These are phyloP conservation scores for Setomelanomma holmii DNA, from an alignment of 2,329 filamentous ascomycete species.

Conservation along the genomic window DNA sequence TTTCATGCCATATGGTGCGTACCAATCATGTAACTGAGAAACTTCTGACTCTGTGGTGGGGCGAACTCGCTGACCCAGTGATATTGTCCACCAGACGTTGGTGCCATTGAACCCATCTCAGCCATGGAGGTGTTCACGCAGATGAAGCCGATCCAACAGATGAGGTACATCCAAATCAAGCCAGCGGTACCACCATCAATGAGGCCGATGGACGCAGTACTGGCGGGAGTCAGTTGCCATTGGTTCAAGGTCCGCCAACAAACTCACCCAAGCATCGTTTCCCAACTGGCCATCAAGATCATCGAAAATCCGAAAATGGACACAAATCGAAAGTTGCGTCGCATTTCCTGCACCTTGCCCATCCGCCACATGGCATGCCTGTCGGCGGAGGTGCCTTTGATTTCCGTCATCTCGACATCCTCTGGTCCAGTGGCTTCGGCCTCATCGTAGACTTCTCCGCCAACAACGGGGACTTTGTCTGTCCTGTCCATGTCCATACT, in stretches of 20 bases:
- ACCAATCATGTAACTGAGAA: conserved; percentile 10
- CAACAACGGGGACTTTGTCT: conserved; percentile 15
- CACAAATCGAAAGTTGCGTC: conserved; percentile 29
- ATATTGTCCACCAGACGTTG: conserved; percentile 26
- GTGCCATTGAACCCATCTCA: conserved; percentile 42
- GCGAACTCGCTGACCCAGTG: conserved; percentile 38
- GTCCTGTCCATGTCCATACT: conserved; percentile 1
- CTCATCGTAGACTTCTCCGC: conserved; percentile 14
- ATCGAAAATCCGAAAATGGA: conserved; percentile 30
- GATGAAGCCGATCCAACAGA: conserved; percentile 23
- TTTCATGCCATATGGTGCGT: background rate
- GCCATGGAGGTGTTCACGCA: conserved; percentile 32
- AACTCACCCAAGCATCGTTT: conserved; percentile 13
- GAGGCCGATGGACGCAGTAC: conserved; percentile 2
- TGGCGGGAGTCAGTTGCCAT: background rate
- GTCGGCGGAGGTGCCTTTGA: conserved; percentile 22
- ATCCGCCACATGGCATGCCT: conserved; percentile 27
- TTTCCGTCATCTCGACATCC: conserved; percentile 4
- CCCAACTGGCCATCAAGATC: conserved; percentile 24
- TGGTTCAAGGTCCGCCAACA: background rate
- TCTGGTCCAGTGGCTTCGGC: background rate
- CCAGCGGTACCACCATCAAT: conserved; percentile 16
- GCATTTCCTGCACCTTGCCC: conserved; percentile 25
- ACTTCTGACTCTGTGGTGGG: conserved; percentile 27
- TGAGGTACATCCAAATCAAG: conserved; percentile 34